These are phyloP conservation scores for Aspergillus pseudotamarii DNA, from an alignment of 2,329 filamentous ascomycete genomes.

Conservation along the genomic window DNA sequence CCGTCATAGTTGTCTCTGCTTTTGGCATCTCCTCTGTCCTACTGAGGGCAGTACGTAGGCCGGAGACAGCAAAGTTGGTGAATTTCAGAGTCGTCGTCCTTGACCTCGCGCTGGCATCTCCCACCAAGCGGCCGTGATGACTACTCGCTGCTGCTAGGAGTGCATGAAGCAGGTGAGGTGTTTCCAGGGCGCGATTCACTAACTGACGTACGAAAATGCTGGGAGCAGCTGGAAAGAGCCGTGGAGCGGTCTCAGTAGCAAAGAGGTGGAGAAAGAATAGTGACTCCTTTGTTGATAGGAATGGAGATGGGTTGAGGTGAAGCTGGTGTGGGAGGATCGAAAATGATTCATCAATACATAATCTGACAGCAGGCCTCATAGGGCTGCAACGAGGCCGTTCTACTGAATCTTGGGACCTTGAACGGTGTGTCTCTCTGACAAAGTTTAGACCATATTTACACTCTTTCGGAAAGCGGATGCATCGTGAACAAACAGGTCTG, in stretches of 20 bases:
- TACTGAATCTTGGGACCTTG: slow-evolving; percentile 5
- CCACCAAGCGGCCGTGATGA: slow-evolving; percentile 31
- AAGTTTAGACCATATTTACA: slow-evolving; percentile 30
- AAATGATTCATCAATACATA: not conserved
- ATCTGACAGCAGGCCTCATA: not conserved
- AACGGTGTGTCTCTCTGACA: slow-evolving; percentile 13
- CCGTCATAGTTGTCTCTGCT: slow-evolving; percentile 30
- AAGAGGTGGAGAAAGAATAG: slow-evolving; percentile 31
- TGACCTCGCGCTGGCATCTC: slow-evolving; percentile 16
- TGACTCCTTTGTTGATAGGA: slow-evolving; percentile 24
- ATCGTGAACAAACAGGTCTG: slow-evolving; percentile 29
- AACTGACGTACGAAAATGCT: slow-evolving; percentile 27
- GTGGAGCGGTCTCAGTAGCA: slow-evolving; percentile 28
- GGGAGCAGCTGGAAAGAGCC: slow-evolving; percentile 31
- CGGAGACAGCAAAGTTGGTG: slow-evolving; percentile 30
- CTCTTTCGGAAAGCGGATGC: slow-evolving; percentile 26
- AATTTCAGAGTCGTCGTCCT: slow-evolving; percentile 27
- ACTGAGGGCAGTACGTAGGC: slow-evolving; percentile 23
- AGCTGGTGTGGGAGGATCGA: slow-evolving; percentile 17
- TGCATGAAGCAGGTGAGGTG: slow-evolving; percentile 30
- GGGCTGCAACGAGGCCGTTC: not conserved
- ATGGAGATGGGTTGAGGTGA: slow-evolving; percentile 20
- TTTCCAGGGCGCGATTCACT: slow-evolving; percentile 27
- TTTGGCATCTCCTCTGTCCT: slow-evolving; percentile 17
- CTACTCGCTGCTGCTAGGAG: slow-evolving; percentile 32